phyloP scores from a whole-genome alignment of 495 filamentous ascomycete genomes.

The Aspergillus coremiiformis region DNA sequence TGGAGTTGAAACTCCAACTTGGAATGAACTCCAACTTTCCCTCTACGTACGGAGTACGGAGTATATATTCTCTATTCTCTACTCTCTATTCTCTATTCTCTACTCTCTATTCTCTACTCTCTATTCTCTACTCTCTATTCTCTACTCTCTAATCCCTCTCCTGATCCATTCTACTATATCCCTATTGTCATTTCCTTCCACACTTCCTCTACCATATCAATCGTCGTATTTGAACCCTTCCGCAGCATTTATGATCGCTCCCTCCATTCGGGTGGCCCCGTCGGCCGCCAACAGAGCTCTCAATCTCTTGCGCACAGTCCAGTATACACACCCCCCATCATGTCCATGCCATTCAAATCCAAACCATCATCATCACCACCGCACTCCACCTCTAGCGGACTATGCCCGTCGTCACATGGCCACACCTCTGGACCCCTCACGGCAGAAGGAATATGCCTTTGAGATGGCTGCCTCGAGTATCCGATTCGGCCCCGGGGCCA shows the following conservation, averaged over 20 bases:
- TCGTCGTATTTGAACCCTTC: no score
- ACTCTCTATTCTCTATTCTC: no score
- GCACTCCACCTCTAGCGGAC: constrained; percentile 43
- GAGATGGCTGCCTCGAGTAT: constrained; percentile 94
- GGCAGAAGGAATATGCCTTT: constrained; percentile 93
- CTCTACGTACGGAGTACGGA: no score
- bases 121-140: no score
- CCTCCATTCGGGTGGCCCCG: constrained; percentile 52
- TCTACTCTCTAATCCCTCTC: no score
- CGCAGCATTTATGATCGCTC: constrained; percentile 35
- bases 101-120: no score
- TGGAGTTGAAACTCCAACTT: background rate
- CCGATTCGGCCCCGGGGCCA: constrained; percentile 88
- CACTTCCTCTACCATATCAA: no score
- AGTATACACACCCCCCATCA: constrained; percentile 79
- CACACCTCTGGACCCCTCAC: constrained; percentile 61
- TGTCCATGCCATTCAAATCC: constrained; percentile 94
- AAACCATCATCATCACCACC: constrained; percentile 58
- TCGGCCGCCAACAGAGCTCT: constrained; percentile 70
- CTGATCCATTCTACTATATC: background rate
- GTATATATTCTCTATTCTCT: no score
- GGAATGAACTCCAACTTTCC: background rate
- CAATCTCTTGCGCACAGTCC: constrained; percentile 77
- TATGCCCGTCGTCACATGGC: constrained; percentile 58
- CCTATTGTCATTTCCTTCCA: background rate